phyloP scores from a whole-genome alignment of 2,329 filamentous ascomycete species.

The Fusarium redolens region DNA sequence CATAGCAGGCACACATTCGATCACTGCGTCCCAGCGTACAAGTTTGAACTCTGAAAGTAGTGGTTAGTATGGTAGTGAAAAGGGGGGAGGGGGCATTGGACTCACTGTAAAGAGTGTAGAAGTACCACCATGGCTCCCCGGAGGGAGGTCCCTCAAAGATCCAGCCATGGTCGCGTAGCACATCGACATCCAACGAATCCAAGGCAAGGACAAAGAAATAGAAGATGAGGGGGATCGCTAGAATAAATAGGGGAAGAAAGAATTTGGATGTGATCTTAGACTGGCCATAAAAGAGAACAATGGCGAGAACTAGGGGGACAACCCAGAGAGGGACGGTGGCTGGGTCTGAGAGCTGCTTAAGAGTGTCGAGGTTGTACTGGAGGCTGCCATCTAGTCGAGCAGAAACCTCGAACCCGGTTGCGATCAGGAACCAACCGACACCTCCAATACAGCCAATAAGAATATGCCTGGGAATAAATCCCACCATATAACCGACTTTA shows the following conservation, averaged over 20 bases:
- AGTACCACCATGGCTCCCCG: conserved; percentile 95
- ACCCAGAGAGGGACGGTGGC: conserved; percentile 87
- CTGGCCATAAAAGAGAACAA: conserved; percentile 81
- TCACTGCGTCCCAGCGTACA: conserved; percentile 85
- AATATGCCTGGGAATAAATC: conserved; percentile 96
- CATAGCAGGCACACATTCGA: conserved; percentile 92
- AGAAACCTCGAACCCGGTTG: conserved; percentile 93
- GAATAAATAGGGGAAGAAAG: conserved; percentile 87
- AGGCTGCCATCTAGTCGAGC: conserved; percentile 88
- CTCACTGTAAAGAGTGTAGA: conserved; percentile 94
- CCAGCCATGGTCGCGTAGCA: conserved; percentile 82
- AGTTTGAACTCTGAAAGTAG: conserved; percentile 74
- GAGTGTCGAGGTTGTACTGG: conserved; percentile 80
- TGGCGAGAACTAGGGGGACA: conserved; percentile 79
- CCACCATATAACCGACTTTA: conserved; percentile 89
- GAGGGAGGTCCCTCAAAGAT: conserved; percentile 88
- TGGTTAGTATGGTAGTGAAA: conserved; percentile 28
- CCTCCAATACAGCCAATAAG: conserved; percentile 97
- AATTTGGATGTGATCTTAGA: conserved; percentile 83
- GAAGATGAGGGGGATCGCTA: conserved; percentile 79
- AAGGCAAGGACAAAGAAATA: conserved; percentile 80
- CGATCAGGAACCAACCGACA: conserved; percentile 92
- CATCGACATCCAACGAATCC: conserved; percentile 73
- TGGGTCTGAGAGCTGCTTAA: conserved; percentile 76
- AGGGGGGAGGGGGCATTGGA: conserved; percentile 11